Percentiles rank a stretch among this genome's conserved stretches.
These are phyloP conservation scores for Phytopythium chamaehyphon DNA, from an alignment of 352 stramenopile genomes.

Conservation along the genomic window DNA sequence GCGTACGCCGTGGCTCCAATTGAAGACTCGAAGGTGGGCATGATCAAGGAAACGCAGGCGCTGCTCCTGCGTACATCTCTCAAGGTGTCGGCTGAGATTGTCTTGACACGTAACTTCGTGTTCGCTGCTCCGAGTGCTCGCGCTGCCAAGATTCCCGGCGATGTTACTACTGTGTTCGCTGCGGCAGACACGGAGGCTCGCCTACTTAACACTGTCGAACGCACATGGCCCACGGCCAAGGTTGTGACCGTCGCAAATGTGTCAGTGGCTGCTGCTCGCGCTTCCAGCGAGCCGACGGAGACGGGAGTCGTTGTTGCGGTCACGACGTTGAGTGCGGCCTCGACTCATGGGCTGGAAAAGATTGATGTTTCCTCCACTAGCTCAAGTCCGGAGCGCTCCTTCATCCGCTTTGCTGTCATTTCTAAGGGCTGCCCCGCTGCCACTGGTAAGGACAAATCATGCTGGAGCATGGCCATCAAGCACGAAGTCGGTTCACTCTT, in stretches of 20 bases:
- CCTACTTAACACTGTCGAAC: constrained; percentile 57
- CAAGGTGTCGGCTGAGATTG: constrained; percentile 74
- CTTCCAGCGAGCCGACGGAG: constrained; percentile 18
- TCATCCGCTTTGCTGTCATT: constrained; percentile 75
- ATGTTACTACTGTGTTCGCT: constrained; percentile 60
- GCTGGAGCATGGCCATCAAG: constrained; percentile 81
- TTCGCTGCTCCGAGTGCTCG: constrained; percentile 56
- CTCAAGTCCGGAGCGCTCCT: constrained; percentile 23
- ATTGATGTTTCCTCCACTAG: constrained; percentile 50
- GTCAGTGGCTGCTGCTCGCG: constrained; percentile 46
- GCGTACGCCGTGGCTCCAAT: constrained; percentile 86
- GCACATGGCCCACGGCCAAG: constrained; percentile 65
- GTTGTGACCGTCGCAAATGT: constrained; percentile 66
- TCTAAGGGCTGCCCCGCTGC: constrained; percentile 57
- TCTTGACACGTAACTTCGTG: constrained; percentile 65
- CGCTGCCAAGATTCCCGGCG: constrained; percentile 26
- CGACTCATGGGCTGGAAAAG: constrained; percentile 32
- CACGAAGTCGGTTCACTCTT: constrained; percentile 86
- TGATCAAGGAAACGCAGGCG: constrained; percentile 86
- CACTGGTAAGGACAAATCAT: constrained; percentile 81
- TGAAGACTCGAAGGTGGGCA: constrained; percentile 78
- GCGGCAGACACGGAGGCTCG: constrained; percentile 48
- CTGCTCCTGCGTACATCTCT: constrained; percentile 66
- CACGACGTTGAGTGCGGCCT: constrained; percentile 44
- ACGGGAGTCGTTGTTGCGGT: constrained; percentile 36